phyloP scores from a whole-genome alignment of 2,329 filamentous ascomycete species.

The Akanthomyces dipterigenus region DNA sequence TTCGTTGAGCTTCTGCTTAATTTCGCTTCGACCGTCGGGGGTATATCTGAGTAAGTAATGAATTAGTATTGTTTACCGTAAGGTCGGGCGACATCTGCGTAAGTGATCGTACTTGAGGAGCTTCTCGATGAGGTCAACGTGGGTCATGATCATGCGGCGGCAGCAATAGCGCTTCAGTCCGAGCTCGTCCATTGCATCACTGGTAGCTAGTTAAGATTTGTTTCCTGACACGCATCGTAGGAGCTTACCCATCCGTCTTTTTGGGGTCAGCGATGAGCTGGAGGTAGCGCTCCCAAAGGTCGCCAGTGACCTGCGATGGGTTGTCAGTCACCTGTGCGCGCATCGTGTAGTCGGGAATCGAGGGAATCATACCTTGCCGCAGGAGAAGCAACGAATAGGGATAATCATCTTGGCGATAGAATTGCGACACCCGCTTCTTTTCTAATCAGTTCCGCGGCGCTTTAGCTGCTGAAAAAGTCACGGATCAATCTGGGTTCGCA shows the following conservation, averaged over 20 bases:
- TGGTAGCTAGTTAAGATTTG: constrained; percentile 33
- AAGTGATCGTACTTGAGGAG: constrained; percentile 67
- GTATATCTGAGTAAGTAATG: constrained; percentile 42
- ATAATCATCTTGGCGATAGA: constrained; percentile 77
- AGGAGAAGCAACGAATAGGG: constrained; percentile 96
- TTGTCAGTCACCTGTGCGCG: constrained; percentile 26
- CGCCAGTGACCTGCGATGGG: constrained; percentile 72
- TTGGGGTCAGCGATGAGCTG: constrained; percentile 71
- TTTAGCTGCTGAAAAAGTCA: background rate
- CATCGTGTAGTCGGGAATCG: constrained; percentile 6
- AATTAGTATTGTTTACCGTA: background rate
- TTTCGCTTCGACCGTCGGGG: constrained; percentile 44
- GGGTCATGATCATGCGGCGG: constrained; percentile 98
- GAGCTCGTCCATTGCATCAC: constrained; percentile 92
- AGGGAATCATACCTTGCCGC: constrained; percentile 71
- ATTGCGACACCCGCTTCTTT: background rate
- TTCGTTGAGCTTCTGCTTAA: constrained; percentile 14
- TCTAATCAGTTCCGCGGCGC: background rate
- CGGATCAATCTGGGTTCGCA: background rate
- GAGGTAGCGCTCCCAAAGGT: constrained; percentile 95
- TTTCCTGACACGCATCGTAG: background rate
- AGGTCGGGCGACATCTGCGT: background rate
- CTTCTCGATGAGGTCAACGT: constrained; percentile 98
- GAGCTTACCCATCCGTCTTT: constrained; percentile 63
- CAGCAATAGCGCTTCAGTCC: constrained; percentile 96